Evolutionary conservation across 768 basidiomycete genomes (phyloP).

Genomic region (Tricholomella constricta): DNA sequence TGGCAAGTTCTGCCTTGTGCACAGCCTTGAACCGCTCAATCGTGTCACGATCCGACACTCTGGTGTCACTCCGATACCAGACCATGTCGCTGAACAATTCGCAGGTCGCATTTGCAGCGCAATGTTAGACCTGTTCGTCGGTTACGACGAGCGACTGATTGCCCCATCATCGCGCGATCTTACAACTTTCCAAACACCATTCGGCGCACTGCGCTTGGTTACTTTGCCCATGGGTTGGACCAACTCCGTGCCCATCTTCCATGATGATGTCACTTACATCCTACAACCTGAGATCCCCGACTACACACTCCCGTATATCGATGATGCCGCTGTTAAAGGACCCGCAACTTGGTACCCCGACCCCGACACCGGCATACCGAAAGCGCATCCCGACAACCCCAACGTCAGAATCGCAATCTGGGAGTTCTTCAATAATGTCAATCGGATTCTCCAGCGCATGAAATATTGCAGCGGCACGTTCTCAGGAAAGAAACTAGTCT

Average conservation of each 20-base stretch:
- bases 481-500: conserved; percentile 33
- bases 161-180: conserved; percentile 26
- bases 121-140: conserved; percentile 35
- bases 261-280: conserved; percentile 39
- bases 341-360: conserved; percentile 30
- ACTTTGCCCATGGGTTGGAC: conserved; percentile 30
- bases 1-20: conserved; percentile 35
- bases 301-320: conserved; percentile 35
- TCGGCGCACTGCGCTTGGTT: conserved; percentile 33
- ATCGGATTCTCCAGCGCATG: conserved; percentile 37
- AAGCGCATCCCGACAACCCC: conserved; percentile 37
- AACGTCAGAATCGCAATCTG: conserved; percentile 40
- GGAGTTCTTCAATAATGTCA: conserved; percentile 37
- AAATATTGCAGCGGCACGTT: conserved; percentile 39
- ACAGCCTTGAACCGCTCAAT: conserved; percentile 41
- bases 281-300: conserved; percentile 42
- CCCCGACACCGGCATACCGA: conserved; percentile 26
- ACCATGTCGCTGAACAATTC: conserved; percentile 34
- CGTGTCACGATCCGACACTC: conserved; percentile 38
- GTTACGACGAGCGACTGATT: conserved; percentile 34
- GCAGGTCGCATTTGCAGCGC: conserved; percentile 26
- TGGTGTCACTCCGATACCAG: conserved; percentile 32
- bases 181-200: conserved; percentile 41
- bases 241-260: conserved; percentile 35
- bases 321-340: conserved; percentile 39